phyloP scores from a whole-genome alignment of 139 green algal genomes.

The Astrephomene gubernaculifera region DNA sequence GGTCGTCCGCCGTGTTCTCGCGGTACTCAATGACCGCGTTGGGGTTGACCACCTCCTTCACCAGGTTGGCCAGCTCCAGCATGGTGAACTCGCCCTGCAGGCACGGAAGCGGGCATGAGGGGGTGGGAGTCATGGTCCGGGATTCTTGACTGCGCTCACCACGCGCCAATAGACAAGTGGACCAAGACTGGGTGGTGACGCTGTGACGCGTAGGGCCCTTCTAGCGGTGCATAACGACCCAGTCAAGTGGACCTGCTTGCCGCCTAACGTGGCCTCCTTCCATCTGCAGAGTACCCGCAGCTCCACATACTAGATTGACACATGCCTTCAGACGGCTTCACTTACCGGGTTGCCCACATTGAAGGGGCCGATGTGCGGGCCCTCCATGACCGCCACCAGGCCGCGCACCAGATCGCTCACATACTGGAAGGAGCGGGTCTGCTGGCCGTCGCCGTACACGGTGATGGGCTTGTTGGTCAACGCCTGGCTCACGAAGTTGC shows the following conservation, averaged over 20 bases:
- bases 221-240: no score
- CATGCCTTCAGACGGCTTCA: no score
- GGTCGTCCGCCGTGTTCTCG: constrained; percentile 98
- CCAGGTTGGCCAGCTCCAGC: constrained; percentile 93
- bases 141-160: no score
- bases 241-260: no score
- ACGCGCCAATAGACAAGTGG: no score
- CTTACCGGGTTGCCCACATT: constrained; percentile 96
- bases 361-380: constrained; percentile 94
- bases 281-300: no score
- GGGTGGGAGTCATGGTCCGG: no score
- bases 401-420: constrained; percentile 93
- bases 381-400: constrained; percentile 89
- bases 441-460: constrained; percentile 95
- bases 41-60: constrained; percentile 87
- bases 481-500: constrained; percentile 97
- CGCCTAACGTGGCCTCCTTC: no score
- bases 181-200: no score
- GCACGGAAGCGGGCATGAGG: not conserved
- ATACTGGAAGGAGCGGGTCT: constrained; percentile 98
- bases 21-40: constrained; percentile 75
- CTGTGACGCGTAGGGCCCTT: no score
- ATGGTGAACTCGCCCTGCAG: constrained; percentile 96
- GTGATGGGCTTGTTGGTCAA: constrained; percentile 89
- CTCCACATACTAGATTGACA: no score